phyloP scores from a whole-genome alignment of 176 grass and related monocot species.

The Guadua angustifolia region DNA sequence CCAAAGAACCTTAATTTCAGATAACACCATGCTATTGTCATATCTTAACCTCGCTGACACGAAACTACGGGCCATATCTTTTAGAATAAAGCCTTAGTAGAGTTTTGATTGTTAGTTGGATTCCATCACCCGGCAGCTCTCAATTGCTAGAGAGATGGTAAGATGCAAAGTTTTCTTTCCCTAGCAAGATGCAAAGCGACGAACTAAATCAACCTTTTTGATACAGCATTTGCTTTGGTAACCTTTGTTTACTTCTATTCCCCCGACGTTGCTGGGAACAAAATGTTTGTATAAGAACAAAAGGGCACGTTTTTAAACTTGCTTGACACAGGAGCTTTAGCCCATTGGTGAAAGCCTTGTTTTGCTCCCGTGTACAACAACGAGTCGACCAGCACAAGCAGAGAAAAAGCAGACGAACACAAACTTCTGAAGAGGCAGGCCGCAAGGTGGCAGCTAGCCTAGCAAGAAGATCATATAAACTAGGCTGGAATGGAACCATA shows the following conservation, averaged over 20 bases:
- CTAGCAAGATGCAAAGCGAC: neutral
- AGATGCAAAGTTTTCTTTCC: neutral
- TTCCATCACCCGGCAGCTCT: neutral
- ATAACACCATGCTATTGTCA: neutral
- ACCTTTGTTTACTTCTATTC: neutral
- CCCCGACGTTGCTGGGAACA: conserved; percentile 17
- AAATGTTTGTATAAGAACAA: conserved; percentile 6
- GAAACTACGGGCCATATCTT: neutral
- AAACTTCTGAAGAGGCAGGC: no score
- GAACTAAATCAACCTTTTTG: neutral
- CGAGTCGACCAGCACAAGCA: neutral
- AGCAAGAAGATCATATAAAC: no score
- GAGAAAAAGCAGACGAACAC: neutral
- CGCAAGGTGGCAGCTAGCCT: no score
- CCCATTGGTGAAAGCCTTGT: neutral
- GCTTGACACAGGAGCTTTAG: conserved; percentile 1
- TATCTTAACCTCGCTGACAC: neutral
- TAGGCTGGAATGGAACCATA: no score
- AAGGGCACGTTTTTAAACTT: neutral
- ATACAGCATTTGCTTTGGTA: neutral
- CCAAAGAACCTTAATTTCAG: conserved; percentile 10
- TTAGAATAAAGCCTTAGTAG: neutral
- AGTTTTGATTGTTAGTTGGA: neutral
- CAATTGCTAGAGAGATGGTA: neutral
- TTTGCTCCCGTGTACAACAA: neutral